Evolutionary conservation across 2,329 filamentous ascomycete genomes (phyloP).

Genomic region (Mycosphaerella arachidis): DNA sequence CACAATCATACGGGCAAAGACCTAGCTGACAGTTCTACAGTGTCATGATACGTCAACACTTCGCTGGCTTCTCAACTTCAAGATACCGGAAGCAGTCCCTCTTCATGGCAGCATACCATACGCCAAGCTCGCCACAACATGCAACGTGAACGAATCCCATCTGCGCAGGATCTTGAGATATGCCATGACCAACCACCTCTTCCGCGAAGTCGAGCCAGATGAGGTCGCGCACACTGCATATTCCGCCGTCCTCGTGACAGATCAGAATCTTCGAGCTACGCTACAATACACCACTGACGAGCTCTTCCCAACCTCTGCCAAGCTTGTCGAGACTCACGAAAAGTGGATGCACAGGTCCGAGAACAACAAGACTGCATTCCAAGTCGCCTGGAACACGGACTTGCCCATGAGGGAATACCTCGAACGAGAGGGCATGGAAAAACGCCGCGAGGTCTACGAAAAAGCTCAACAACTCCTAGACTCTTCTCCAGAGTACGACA

Average conservation of each 20-base stretch:
- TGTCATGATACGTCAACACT: constrained; percentile 1
- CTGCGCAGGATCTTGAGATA: constrained; percentile 9
- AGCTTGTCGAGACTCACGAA: constrained; percentile 15
- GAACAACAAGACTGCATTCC: constrained; percentile 15
- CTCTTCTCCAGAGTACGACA: neutral
- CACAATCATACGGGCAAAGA: neutral
- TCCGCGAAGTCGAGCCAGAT: constrained; percentile 7
- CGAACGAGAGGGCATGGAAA: neutral
- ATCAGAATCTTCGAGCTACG: constrained; percentile 6
- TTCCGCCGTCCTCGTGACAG: constrained; percentile 4
- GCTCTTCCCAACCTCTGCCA: constrained; percentile 2
- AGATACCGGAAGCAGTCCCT: constrained; percentile 1
- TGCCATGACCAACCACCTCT: constrained; percentile 13
- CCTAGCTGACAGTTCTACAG: neutral
- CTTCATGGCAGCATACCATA: constrained; percentile 4
- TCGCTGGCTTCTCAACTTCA: constrained; percentile 1
- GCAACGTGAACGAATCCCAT: constrained; percentile 4
- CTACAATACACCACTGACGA: constrained; percentile 9
- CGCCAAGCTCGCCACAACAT: constrained; percentile 6
- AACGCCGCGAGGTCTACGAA: neutral
- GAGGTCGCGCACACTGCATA: constrained; percentile 12
- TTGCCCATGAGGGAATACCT: constrained; percentile 22
- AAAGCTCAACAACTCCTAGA: neutral
- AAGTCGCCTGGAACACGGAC: constrained; percentile 16
- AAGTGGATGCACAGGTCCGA: constrained; percentile 16